Evolutionary conservation across 2,329 filamentous ascomycete species (phyloP).

Genomic region (Aspergillus uvarum): DNA sequence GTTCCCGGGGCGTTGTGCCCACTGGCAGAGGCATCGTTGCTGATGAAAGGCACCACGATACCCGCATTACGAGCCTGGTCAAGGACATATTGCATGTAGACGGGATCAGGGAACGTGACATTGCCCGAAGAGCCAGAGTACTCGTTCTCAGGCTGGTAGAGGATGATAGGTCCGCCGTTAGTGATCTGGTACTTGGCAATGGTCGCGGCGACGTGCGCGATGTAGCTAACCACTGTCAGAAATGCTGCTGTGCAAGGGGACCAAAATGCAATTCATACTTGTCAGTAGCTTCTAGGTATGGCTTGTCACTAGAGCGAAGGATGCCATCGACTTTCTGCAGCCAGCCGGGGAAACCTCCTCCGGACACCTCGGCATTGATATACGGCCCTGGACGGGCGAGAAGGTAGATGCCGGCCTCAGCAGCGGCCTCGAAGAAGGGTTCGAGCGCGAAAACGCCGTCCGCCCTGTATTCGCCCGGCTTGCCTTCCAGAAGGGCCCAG

Average conservation of each 20-base stretch:
- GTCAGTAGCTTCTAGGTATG: constrained; percentile 66
- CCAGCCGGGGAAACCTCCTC: constrained; percentile 81
- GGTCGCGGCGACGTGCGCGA: constrained; percentile 60
- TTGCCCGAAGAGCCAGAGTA: constrained; percentile 58
- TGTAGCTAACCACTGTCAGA: constrained; percentile 50
- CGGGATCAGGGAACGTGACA: constrained; percentile 62
- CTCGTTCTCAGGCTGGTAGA: constrained; percentile 81
- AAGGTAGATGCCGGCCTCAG: constrained; percentile 71
- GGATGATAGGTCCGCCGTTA: constrained; percentile 75
- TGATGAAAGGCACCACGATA: constrained; percentile 72
- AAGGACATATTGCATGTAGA: constrained; percentile 70
- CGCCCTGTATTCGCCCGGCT: constrained; percentile 66
- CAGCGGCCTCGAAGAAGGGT: constrained; percentile 74
- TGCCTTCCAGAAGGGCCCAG: constrained; percentile 76
- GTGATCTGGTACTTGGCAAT: constrained; percentile 78
- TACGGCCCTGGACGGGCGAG: constrained; percentile 71
- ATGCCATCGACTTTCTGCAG: constrained; percentile 65
- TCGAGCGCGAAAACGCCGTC: constrained; percentile 71
- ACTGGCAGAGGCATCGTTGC: constrained; percentile 64
- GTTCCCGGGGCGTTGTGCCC: constrained; percentile 66
- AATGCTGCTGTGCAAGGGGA: not conserved
- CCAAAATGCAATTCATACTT: constrained; percentile 45
- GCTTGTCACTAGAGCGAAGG: constrained; percentile 61
- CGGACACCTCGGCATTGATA: constrained; percentile 74
- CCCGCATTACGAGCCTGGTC: constrained; percentile 67